A percentile compares a stretch with the other conserved stretches of the same genome.
Conservation (phyloP, 306 rosid species). For the Cucumis cinereus region DNA sequence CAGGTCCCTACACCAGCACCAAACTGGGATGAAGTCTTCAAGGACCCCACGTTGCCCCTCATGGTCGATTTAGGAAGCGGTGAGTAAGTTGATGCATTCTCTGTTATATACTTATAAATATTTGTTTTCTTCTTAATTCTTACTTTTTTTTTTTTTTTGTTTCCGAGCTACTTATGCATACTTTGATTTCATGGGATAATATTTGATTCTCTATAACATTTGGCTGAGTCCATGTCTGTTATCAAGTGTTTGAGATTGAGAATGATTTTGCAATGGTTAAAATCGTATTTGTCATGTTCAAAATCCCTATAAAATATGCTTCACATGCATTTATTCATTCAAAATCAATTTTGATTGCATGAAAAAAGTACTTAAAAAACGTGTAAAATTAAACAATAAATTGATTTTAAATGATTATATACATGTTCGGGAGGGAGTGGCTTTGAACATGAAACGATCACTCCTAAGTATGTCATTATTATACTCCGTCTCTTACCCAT, state of each 20-base stretch:
- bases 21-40: constrained; percentile 67
- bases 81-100: constrained; percentile 9
- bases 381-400: too few relatives aligned
- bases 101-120: background rate
- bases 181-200: background rate
- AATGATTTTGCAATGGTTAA: too few relatives aligned
- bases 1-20: constrained; percentile 64
- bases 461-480: background rate
- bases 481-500: background rate
- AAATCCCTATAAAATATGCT: too few relatives aligned
- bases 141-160: background rate
- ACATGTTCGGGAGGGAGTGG: background rate
- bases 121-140: background rate
- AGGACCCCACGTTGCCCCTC: constrained; percentile 79
- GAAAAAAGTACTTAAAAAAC: background rate
- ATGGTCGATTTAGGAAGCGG: constrained; percentile 94
- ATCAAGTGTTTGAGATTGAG: too few relatives aligned
- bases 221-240: background rate
- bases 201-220: background rate
- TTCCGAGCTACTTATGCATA: background rate
- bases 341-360: background rate
- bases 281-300: too few relatives aligned
- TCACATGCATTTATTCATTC: background rate
- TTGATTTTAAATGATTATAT: too few relatives aligned
- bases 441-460: too few relatives aligned